phyloP scores from a whole-genome alignment of 306 rosid species.

The Crotalaria pallida region DNA sequence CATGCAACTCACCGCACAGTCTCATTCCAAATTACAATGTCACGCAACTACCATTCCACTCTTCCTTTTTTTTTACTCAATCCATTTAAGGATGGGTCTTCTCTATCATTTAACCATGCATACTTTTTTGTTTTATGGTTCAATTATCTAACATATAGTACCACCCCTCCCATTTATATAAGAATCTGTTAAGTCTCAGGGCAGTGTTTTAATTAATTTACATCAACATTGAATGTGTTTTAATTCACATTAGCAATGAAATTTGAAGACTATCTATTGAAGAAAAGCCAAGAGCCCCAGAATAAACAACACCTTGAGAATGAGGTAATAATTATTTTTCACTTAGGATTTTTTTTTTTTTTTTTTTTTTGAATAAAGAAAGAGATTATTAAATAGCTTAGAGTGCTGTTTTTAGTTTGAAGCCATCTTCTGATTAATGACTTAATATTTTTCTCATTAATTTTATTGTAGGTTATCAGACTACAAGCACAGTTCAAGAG shows the following conservation, averaged over 20 bases:
- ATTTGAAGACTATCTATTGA: slow-evolving; percentile 72
- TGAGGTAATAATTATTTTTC: slow-evolving; percentile 38
- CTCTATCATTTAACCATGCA: too few species aligned
- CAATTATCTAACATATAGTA: neutral
- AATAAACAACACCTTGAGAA: slow-evolving; percentile 56
- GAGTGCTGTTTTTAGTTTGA: neutral
- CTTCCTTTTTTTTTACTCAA: neutral
- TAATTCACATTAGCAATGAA: slow-evolving; percentile 44
- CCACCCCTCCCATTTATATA: slow-evolving; percentile 3
- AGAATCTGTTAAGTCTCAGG: neutral
- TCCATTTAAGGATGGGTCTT: slow-evolving; percentile 4
- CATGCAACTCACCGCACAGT: slow-evolving; percentile 7
- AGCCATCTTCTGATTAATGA: neutral
- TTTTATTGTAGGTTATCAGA: slow-evolving; percentile 46
- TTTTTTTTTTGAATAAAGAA: too few species aligned
- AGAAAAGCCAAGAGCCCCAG: slow-evolving; percentile 46
- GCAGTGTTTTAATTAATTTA: too few species aligned
- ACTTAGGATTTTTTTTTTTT: too few species aligned
- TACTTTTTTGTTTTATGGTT: neutral
- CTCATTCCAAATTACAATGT: too few species aligned
- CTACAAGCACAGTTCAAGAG: slow-evolving; percentile 56
- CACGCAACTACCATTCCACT: too few species aligned
- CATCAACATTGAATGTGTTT: too few species aligned
- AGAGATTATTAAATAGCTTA: neutral
- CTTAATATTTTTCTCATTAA: neutral